Evolutionary conservation across 2,329 filamentous ascomycete genomes (phyloP).

Genomic region (Colletotrichum endophyticum): DNA sequence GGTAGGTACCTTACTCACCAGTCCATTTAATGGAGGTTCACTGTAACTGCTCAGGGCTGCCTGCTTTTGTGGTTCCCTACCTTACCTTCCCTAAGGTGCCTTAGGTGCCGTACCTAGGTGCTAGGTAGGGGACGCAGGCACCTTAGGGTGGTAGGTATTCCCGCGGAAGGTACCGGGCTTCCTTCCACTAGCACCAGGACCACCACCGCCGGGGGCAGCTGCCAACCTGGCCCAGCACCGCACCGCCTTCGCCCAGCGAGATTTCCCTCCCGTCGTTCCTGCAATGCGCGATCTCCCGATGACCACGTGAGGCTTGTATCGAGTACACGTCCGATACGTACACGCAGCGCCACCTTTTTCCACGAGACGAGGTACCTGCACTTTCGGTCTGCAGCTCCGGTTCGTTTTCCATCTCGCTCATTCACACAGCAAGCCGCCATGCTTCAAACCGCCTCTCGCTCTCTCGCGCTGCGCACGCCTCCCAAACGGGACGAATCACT

Average conservation of each 20-base stretch:
- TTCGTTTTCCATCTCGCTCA: too few species aligned
- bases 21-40: background rate
- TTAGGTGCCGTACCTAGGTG: too few species aligned
- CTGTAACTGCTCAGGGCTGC: background rate
- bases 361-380: background rate
- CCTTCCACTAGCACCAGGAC: too few species aligned
- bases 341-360: background rate
- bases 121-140: too few species aligned
- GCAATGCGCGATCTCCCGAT: constrained; percentile 21
- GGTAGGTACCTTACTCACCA: too few species aligned
- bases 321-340: background rate
- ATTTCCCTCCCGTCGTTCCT: constrained; percentile 11
- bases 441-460: too few species aligned
- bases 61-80: too few species aligned
- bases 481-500: background rate
- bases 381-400: background rate
- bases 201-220: background rate
- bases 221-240: background rate
- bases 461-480: background rate
- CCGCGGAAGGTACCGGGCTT: too few species aligned
- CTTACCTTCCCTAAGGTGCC: too few species aligned
- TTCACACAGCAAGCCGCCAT: too few species aligned
- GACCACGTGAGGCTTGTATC: constrained; percentile 13
- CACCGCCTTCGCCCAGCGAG: background rate
- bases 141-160: too few species aligned